Percentiles rank a stretch among this genome's conserved stretches.
Conservation (phyloP, 805 yeast genomes). For the Cyberlindnera misumaiensis region DNA sequence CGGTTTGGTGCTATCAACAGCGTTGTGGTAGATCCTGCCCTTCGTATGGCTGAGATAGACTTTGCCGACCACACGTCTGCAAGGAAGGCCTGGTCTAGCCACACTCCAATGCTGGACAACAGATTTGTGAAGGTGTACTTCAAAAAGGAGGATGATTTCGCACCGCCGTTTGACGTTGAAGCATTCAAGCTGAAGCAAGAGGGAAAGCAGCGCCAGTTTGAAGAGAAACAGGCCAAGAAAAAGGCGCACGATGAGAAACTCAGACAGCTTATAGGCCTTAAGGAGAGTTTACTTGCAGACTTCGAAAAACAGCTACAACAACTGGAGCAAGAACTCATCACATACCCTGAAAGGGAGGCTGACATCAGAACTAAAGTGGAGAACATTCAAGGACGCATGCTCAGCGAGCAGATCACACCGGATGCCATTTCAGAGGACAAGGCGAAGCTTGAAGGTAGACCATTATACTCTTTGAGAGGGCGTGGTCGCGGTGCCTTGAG, state of each 20-base stretch:
- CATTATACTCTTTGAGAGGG: constrained; percentile 5
- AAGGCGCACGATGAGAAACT: constrained; percentile 27
- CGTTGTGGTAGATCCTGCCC: constrained; percentile 24
- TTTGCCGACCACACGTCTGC: constrained; percentile 33
- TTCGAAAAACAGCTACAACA: constrained; percentile 25
- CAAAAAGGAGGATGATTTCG: constrained; percentile 17
- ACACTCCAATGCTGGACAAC: constrained; percentile 40
- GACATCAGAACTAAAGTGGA: constrained; percentile 9
- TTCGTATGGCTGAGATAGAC: constrained; percentile 32
- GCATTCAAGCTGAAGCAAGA: constrained; percentile 30
- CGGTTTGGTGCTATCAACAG: constrained; percentile 32
- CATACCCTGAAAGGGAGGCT: constrained; percentile 14
- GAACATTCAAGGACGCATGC: constrained; percentile 15
- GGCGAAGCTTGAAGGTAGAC: constrained; percentile 13
- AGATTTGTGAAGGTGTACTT: constrained; percentile 43
- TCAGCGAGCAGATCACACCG: constrained; percentile 16
- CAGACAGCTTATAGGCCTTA: constrained; percentile 26
- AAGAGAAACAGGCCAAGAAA: constrained; percentile 30
- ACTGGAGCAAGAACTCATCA: constrained; percentile 11
- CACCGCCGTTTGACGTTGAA: constrained; percentile 28
- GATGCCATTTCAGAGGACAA: constrained; percentile 16
- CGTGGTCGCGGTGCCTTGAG: constrained; percentile 7
- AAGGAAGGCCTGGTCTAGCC: constrained; percentile 34
- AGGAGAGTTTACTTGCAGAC: constrained; percentile 28
- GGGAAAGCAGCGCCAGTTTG: constrained; percentile 35